Evolutionary conservation across 78 protist species (phyloP), one percentile per base, ranked within the genome.

Genomic region (Speleostelium caveatum): DNA sequence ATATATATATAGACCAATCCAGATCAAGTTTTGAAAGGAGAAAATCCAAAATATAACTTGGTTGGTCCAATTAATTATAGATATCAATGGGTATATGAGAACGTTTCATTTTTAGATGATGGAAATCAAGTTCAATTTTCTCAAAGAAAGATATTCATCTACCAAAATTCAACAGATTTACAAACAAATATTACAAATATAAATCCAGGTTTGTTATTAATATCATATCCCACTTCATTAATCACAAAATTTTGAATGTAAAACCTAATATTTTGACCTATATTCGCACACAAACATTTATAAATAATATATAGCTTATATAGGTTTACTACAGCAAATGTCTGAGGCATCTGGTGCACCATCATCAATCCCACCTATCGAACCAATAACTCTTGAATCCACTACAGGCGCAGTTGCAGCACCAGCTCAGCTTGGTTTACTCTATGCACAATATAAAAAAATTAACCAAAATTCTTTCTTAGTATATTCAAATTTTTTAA

Each of bases 41-140:
- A 30, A 6, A 68, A 24, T 26, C 60, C 89, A 68, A 80, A 33
- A 19, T 80, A 35, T 56, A 24, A 51, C 26, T 42, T 35, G 19
- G 30, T 80, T 56, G 89, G 89, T 38, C 89, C 89, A 55, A 61
- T 80, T 59, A 80, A 80, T 49, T 80, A 80, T 41, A 49, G 30
- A 30, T 80, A 80, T 33, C 41, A 80, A 38, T 80, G 65, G 62
- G 38, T 36, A 14, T 56, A 67, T 49, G 16, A 26, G 24, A 39
- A 80, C 58, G 89, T 80, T 35, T 17, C 62, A 7, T 80, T 80
- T 65, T 3, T 28, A 38, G 89, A 80, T 38, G 39, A 30, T 67
- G 89, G 89, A 30, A 68, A 80, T 60, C 35, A 45, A 17, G 89
- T 59, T 21, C 26, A 53, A 0, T 80, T 55, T 56, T 32, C 75